Evolutionary conservation across 2,329 filamentous ascomycete genomes (phyloP), one percentile per base, ranked within the genome.

Genomic region (Nemania sp.): DNA sequence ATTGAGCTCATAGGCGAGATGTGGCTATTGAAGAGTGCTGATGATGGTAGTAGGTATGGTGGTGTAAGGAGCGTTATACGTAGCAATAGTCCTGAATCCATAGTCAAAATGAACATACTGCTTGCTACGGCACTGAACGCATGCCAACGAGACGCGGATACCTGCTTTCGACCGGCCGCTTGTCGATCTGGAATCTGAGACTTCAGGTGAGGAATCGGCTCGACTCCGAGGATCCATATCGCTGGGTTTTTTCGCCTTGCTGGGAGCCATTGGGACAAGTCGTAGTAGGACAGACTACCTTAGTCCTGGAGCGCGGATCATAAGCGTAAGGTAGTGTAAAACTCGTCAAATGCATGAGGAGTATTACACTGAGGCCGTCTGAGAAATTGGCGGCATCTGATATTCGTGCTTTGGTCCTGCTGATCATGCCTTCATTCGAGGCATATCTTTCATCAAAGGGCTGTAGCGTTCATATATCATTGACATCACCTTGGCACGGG

Each of bases 81-180:
- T 15, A 15, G 29, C n/a, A 15, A 34, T 18, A 6, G 25, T 18
- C 13, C 9, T 20, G 21, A 32, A 35, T 21, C 49, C 42, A 29
- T 43, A 59, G 40, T 64, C 40, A 67, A n/a, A 52, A 53, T 43
- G 50, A 48, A 64, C 66, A 57, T 65, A 47, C 51, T 85, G 83
- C 68, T 79, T 83, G 60, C 74, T 73, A 21, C 76, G 77, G 58
- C 80, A 84, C 66, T 85, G 83, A 72, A 80, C 72, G 48, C 76
- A 78, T 50, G 76, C 76, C 35, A 78, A 66, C 11, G 76, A 78
- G 21, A 76, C 76, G 54, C 76, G 75, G 54, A 83, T 79, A 37
- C 68, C 71, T 13, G 71, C 68, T 53, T 74, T 74, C 32, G 73
- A 72, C 21, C 68, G 68, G 50, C 62, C 67, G 49, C 63, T 62